These are phyloP conservation scores for Pistacia vera DNA, from an alignment of 345 rosid species.

Conservation along the genomic window DNA sequence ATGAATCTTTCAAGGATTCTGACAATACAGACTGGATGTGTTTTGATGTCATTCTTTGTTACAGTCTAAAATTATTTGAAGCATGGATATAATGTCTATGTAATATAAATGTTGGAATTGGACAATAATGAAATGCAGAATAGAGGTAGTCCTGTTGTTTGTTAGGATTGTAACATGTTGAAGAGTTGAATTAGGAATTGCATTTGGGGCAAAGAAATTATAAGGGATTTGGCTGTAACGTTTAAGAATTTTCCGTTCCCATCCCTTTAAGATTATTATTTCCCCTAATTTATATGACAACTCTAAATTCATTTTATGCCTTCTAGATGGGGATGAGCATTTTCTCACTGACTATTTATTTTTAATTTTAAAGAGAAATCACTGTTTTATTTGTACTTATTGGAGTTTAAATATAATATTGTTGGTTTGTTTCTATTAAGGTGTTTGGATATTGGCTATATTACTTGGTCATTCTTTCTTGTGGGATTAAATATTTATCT, in stretches of 20 bases:
- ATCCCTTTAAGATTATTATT: slow-evolving; percentile 1
- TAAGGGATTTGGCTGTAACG: slow-evolving; percentile 26
- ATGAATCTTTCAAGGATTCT: not conserved
- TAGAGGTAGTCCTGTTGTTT: slow-evolving; percentile 27
- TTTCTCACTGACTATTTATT: not conserved
- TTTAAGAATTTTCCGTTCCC: slow-evolving; percentile 10
- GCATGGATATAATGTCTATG: slow-evolving; percentile 18
- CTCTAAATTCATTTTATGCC: slow-evolving; percentile 11
- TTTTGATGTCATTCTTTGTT: slow-evolving; percentile 4
- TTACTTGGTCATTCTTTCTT: too few relatives aligned
- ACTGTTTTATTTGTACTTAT: not conserved
- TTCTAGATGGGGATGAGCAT: not conserved
- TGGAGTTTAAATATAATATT: too few relatives aligned
- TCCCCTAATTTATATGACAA: slow-evolving; percentile 5
- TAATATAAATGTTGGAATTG: slow-evolving; percentile 19
- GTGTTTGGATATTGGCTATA: too few relatives aligned
- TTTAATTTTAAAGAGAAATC: not conserved
- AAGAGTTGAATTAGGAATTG: slow-evolving; percentile 10
- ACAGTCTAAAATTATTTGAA: slow-evolving; percentile 15
- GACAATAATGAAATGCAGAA: slow-evolving; percentile 28
- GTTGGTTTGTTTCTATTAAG: not conserved
- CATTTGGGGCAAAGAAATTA: slow-evolving; percentile 14
- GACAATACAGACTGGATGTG: slow-evolving; percentile 7
- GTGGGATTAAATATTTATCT: too few relatives aligned
- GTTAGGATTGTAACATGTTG: not conserved